Percentiles rank a stretch among this genome's conserved stretches.
Evolutionary conservation across 225 moss, liverwort and hornwort genomes (phyloP).

Genomic region (Thuidium tamariscinum): DNA sequence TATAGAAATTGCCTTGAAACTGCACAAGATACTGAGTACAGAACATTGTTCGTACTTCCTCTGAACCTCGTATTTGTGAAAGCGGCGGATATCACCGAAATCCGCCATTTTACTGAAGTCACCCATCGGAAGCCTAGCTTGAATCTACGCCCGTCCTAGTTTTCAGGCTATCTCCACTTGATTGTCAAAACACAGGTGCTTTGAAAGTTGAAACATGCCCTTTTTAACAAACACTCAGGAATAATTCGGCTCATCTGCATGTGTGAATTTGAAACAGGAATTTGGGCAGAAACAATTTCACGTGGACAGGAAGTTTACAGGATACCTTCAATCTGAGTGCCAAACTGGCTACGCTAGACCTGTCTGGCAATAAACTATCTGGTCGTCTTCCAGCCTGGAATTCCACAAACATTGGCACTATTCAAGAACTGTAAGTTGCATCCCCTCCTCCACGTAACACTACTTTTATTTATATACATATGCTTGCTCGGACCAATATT

Average conservation of each 20-base stretch:
- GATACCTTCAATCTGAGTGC: neutral
- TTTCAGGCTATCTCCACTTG: neutral
- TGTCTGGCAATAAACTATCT: neutral
- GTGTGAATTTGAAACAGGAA: neutral
- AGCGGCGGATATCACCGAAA: neutral
- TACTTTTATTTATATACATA: too few species aligned
- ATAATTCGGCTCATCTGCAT: neutral
- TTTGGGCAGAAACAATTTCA: neutral
- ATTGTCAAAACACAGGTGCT: neutral
- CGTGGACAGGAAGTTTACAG: neutral
- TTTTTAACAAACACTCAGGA: neutral
- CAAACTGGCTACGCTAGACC: neutral
- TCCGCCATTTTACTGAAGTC: too few species aligned
- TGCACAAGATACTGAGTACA: neutral
- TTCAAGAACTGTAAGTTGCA: conserved; percentile 4
- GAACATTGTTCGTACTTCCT: neutral
- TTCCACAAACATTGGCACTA: neutral
- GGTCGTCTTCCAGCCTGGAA: neutral
- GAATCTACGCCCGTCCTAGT: too few species aligned
- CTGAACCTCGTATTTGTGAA: neutral
- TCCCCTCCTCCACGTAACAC: neutral
- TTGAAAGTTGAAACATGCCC: too few species aligned
- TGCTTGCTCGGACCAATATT: neutral
- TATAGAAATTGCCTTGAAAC: neutral
- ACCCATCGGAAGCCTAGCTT: neutral